Evolutionary conservation across 768 basidiomycete genomes (phyloP).

Genomic region (Calocera cornea): DNA sequence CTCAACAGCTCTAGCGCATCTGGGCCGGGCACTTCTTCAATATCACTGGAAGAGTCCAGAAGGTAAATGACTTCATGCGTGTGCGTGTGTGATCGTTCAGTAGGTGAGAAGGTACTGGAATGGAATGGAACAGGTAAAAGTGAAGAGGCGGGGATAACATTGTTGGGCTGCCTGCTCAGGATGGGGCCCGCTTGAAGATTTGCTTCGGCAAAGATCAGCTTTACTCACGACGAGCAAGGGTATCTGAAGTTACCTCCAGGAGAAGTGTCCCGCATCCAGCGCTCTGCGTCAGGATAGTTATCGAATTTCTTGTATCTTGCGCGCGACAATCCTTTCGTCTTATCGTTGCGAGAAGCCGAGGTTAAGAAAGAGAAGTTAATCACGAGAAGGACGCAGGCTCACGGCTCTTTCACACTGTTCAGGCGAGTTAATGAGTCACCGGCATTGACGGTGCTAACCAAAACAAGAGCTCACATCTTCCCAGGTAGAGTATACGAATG

Average conservation of each 20-base stretch:
- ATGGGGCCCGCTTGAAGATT: too few relatives aligned
- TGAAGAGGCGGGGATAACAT: too few relatives aligned
- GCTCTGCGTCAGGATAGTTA: neutral
- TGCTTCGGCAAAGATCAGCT: too few relatives aligned
- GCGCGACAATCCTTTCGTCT: slow-evolving; percentile 16
- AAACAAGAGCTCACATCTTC: slow-evolving; percentile 34
- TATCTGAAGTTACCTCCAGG: neutral
- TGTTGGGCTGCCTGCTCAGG: too few relatives aligned
- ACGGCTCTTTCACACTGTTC: slow-evolving; percentile 11
- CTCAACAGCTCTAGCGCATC: neutral
- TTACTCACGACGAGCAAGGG: too few relatives aligned
- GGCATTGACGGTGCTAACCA: neutral
- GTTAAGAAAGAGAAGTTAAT: neutral
- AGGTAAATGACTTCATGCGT: neutral
- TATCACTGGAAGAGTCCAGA: neutral
- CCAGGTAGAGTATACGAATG: slow-evolving; percentile 46
- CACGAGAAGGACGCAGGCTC: neutral
- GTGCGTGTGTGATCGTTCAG: neutral
- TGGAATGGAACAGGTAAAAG: neutral
- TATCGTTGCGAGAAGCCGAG: slow-evolving; percentile 10
- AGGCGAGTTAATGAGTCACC: neutral
- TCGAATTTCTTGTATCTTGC: neutral
- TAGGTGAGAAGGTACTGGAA: neutral
- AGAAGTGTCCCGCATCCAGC: neutral
- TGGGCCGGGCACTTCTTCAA: neutral